phyloP scores from a whole-genome alignment of 305 asterid species.

The Solanum hybrid region DNA sequence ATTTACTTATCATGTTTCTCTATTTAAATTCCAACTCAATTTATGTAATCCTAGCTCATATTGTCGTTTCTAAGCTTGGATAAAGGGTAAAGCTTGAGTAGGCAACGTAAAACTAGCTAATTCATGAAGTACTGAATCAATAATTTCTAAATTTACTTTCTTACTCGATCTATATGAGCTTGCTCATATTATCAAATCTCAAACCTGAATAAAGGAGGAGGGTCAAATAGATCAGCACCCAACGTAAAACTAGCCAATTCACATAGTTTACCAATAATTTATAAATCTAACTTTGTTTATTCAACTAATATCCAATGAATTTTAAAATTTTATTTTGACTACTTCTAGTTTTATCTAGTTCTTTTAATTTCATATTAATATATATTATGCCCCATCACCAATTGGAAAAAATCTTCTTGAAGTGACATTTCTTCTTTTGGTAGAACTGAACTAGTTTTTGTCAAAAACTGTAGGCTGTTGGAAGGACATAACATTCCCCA shows the following conservation, averaged over 20 bases:
- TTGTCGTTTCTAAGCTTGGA: not conserved
- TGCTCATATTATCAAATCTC: not conserved
- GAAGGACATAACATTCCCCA: conserved; percentile 6
- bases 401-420: not conserved
- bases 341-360: not conserved
- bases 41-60: not conserved
- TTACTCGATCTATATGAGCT: not conserved
- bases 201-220: not conserved
- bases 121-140: too few relatives aligned
- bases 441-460: not conserved
- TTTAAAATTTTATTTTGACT: not conserved
- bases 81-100: not conserved
- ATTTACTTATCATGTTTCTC: fast-evolving
- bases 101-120: not conserved
- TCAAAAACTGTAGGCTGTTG: not conserved
- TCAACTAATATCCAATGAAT: not conserved
- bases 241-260: not conserved
- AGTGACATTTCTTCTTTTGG: not conserved
- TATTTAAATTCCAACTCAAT: not conserved
- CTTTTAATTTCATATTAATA: not conserved
- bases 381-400: not conserved
- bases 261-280: not conserved
- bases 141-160: not conserved
- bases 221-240: too few relatives aligned
- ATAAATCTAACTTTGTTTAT: not conserved